A percentile compares a stretch with the other conserved stretches of the same genome.
phyloP scores from a whole-genome alignment of 352 stramenopile species.

The Paralagenidium karlingii region DNA sequence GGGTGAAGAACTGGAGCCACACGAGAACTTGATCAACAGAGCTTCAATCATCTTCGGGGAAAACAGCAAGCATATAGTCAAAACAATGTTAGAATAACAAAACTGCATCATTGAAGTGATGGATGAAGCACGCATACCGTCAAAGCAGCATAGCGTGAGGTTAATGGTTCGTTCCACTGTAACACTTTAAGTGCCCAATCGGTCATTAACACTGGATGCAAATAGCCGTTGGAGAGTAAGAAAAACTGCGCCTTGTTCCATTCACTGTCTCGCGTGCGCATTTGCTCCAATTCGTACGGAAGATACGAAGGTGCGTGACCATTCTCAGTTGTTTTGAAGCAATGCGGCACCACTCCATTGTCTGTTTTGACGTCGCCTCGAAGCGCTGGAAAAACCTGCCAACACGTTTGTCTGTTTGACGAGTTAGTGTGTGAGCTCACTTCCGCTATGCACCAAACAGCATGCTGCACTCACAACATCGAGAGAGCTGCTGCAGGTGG shows the following conservation, averaged over 20 bases:
- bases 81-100: neutral
- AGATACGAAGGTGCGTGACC: constrained; percentile 14
- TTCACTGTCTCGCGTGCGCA: constrained; percentile 53
- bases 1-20: constrained; percentile 30
- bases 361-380: neutral
- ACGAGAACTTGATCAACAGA: constrained; percentile 37
- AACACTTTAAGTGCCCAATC: constrained; percentile 62
- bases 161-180: constrained; percentile 47
- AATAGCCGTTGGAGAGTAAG: constrained; percentile 33
- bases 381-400: constrained; percentile 1
- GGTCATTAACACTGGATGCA: constrained; percentile 43
- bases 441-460: neutral
- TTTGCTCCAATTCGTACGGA: constrained; percentile 54
- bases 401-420: constrained; percentile 2
- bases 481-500: constrained; percentile 4
- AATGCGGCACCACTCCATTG: neutral
- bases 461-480: neutral
- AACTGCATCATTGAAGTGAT: neutral
- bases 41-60: constrained; percentile 62
- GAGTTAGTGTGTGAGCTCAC: constrained; percentile 2
- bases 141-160: neutral
- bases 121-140: neutral
- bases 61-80: too few species aligned
- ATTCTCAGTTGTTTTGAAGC: neutral
- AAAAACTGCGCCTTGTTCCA: constrained; percentile 75